Evolutionary conservation across 1,139 yeast species (phyloP), one percentile per base, ranked within the genome.

Genomic region (Ogataea hybrid): DNA sequence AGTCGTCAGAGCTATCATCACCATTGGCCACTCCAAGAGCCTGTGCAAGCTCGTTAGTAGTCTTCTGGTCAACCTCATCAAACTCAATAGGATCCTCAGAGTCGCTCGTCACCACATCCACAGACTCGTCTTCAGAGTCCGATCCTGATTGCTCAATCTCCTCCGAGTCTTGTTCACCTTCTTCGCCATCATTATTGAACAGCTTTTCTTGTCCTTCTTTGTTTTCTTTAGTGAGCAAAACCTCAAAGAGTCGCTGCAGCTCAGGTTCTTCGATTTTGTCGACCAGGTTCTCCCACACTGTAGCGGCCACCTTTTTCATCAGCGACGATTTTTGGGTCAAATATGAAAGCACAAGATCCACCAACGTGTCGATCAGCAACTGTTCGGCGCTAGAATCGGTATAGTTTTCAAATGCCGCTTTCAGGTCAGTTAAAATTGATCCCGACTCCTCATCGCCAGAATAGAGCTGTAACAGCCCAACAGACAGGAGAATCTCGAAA

Each of bases 271-370:
- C 72, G 22, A 81, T 62, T 28, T 71, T 67, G 15, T 62, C 62
- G n/a, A 79, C 63, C 48, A 81, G 72, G 27, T 75, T 71, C 44
- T 82, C 88, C 96, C 96, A 90, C 3, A 88, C 86, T 14, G 81
- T 72, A 47, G 75, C 71, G 14, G 89, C 80, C 37, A 89, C 68
- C 57, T 79, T 86, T 55, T 88, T 83, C 65, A 86, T 69, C 47
- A 89, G 67, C 0, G 80, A 66, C 6, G 89, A 81, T 55, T 81
- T 81, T 55, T 88, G 81, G 3, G 95, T 78, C 28, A 87, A 65
- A 50, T 88, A 80, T 14, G 90, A 80, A 35, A 92, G 67, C 39
- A 90, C 67, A 35, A 92, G 81, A 58, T 92, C 97, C 9, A 95
- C 79, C 49, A 92, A 70, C 3, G 86, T 82, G 29, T 81, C 71